These are phyloP conservation scores for Harringtonia aguacate DNA, from an alignment of 2,329 filamentous ascomycete species.

Conservation along the genomic window DNA sequence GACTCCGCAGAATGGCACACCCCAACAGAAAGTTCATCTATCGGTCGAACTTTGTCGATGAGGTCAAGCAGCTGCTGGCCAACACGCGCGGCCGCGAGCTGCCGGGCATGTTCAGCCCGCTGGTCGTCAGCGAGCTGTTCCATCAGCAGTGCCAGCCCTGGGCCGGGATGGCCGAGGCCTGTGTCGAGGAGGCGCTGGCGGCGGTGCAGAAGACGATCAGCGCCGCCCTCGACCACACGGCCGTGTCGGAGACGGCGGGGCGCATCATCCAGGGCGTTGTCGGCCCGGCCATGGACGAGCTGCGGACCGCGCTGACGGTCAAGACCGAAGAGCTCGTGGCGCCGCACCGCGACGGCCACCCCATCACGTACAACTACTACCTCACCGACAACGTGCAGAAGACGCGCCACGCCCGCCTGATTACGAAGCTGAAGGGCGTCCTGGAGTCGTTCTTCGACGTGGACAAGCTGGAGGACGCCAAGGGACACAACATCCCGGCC, in stretches of 20 bases:
- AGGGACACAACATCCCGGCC: no score
- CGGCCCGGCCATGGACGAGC: slow-evolving; percentile 12
- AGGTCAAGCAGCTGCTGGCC: slow-evolving; percentile 17
- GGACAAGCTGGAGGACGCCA: no score
- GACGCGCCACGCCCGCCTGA: slow-evolving; percentile 9
- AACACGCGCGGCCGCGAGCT: slow-evolving; percentile 22
- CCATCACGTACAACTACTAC: slow-evolving; percentile 29
- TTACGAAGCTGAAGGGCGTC: neutral
- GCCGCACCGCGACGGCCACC: slow-evolving; percentile 19
- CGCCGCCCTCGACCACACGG: slow-evolving; percentile 13
- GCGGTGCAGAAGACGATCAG: slow-evolving; percentile 10
- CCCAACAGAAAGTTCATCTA: slow-evolving; percentile 3
- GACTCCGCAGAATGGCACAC: no score
- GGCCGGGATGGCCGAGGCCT: slow-evolving; percentile 11
- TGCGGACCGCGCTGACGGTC: slow-evolving; percentile 10
- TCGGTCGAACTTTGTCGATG: slow-evolving; percentile 11
- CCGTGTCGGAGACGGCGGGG: slow-evolving; percentile 13
- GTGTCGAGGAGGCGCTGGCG: slow-evolving; percentile 12
- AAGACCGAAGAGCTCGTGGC: slow-evolving; percentile 18
- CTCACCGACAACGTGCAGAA: slow-evolving; percentile 23
- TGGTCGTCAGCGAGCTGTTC: slow-evolving; percentile 23
- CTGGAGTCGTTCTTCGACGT: neutral
- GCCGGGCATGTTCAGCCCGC: slow-evolving; percentile 22
- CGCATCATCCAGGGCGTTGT: slow-evolving; percentile 10
- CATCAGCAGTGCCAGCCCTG: slow-evolving; percentile 21